A percentile compares a stretch with the other conserved stretches of the same genome.
Conservation (phyloP, 768 basidiomycete species). For the Pleurotus ostreatus region DNA sequence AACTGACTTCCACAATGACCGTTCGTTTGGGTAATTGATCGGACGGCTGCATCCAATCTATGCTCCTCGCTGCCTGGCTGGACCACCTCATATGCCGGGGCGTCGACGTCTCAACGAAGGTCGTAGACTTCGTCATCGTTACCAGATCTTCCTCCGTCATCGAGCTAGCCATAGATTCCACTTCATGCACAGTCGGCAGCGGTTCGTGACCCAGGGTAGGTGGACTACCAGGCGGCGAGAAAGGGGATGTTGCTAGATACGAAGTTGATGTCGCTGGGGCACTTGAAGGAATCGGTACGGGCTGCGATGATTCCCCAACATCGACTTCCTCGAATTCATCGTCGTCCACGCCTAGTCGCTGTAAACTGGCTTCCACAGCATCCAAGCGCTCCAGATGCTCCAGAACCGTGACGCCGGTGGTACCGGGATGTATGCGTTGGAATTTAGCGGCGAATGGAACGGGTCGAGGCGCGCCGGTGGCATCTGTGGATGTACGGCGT, state of each 20-base stretch:
- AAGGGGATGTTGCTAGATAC: constrained; percentile 34
- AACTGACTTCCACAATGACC: constrained; percentile 74
- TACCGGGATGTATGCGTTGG: constrained; percentile 78
- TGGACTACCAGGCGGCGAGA: constrained; percentile 60
- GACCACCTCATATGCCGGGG: constrained; percentile 26
- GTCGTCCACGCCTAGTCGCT: constrained; percentile 63
- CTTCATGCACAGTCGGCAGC: constrained; percentile 53
- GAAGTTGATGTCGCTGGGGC: constrained; percentile 10
- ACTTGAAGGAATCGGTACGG: constrained; percentile 19
- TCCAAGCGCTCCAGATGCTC: constrained; percentile 85
- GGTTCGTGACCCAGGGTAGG: constrained; percentile 58
- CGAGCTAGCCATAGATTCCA: constrained; percentile 48
- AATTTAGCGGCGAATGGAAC: constrained; percentile 85
- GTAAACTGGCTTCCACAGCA: constrained; percentile 74
- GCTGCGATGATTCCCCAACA: constrained; percentile 48
- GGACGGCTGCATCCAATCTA: constrained; percentile 44
- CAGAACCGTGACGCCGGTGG: constrained; percentile 81
- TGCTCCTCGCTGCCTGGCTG: constrained; percentile 29
- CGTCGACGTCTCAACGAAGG: constrained; percentile 56
- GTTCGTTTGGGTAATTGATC: constrained; percentile 44
- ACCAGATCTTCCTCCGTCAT: constrained; percentile 68
- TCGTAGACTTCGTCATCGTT: constrained; percentile 72
- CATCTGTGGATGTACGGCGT: constrained; percentile 59
- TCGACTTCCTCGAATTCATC: constrained; percentile 51
- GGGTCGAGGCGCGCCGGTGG: constrained; percentile 62